phyloP scores from a whole-genome alignment of 78 protist species.

The Speleostelium caveatum region DNA sequence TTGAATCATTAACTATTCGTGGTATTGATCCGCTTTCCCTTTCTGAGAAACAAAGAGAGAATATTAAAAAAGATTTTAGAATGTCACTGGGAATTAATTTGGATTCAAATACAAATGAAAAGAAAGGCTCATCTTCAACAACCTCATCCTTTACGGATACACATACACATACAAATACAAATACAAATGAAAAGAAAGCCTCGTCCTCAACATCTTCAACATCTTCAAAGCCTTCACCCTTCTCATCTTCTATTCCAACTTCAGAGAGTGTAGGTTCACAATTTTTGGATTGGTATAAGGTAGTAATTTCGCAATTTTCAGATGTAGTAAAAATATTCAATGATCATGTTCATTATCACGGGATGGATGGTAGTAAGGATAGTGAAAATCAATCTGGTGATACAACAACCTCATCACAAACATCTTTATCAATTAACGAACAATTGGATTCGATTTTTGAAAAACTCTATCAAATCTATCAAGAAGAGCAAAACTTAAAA shows the following conservation, averaged over 20 bases:
- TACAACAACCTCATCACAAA: background rate
- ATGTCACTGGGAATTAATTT: background rate
- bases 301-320: too few relatives aligned
- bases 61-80: constrained; percentile 16
- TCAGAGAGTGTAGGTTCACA: background rate
- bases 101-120: background rate
- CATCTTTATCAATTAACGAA: background rate
- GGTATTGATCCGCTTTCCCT: constrained; percentile 20
- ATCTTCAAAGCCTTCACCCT: too few relatives aligned
- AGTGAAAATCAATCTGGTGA: background rate
- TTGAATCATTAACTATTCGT: constrained; percentile 6
- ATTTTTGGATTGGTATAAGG: background rate
- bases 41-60: background rate
- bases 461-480: constrained; percentile 3
- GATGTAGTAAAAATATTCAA: background rate
- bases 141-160: background rate
- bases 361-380: background rate
- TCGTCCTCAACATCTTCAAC: background rate
- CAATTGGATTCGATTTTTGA: constrained; percentile 23
- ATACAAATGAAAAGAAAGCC: background rate
- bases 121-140: background rate
- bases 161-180: background rate
- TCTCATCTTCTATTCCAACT: too few relatives aligned
- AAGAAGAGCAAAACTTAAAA: constrained; percentile 10
- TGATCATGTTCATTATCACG: background rate